These are phyloP conservation scores for Xylariales sp. DNA, from an alignment of 2,329 filamentous ascomycete genomes.

Conservation along the genomic window DNA sequence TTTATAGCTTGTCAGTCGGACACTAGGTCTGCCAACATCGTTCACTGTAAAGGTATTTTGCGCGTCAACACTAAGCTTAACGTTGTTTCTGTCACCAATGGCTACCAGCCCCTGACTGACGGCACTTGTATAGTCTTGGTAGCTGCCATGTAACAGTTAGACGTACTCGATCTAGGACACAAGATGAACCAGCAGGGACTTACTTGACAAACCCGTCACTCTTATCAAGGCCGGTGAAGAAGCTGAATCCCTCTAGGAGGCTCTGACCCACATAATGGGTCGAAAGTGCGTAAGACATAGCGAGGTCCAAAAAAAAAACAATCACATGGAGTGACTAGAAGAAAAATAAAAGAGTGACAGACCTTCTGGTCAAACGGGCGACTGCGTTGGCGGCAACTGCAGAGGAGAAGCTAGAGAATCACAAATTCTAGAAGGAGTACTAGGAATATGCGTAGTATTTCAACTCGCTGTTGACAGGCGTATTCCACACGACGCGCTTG, in stretches of 20 bases:
- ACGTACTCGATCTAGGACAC: not conserved
- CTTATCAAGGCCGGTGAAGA: slow-evolving; percentile 50
- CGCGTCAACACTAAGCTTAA: slow-evolving; percentile 42
- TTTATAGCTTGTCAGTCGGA: slow-evolving; percentile 62
- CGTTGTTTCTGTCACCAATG: slow-evolving; percentile 35
- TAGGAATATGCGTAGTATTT: too few species aligned
- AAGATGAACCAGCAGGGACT: slow-evolving; percentile 23
- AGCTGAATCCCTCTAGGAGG: slow-evolving; percentile 40
- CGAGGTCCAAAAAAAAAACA: slow-evolving; percentile 8
- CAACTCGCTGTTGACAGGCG: too few species aligned
- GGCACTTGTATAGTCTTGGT: slow-evolving; percentile 39
- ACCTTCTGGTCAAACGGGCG: too few species aligned
- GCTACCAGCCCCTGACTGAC: slow-evolving; percentile 35
- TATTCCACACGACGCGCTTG: too few species aligned
- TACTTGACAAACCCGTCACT: slow-evolving; percentile 66
- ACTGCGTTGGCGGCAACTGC: too few species aligned
- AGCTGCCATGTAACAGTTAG: slow-evolving; percentile 25
- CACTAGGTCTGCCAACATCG: slow-evolving; percentile 47
- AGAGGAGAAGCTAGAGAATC: too few species aligned
- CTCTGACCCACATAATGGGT: slow-evolving; percentile 26
- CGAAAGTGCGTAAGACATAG: slow-evolving; percentile 22
- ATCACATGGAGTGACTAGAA: slow-evolving; percentile 22
- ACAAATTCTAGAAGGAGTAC: too few species aligned
- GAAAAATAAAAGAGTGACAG: slow-evolving; percentile 12
- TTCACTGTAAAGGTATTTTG: slow-evolving; percentile 29